Evolutionary conservation across 192 early-diverging fungal genomes (phyloP).

Genomic region (Coemansia sp.): DNA sequence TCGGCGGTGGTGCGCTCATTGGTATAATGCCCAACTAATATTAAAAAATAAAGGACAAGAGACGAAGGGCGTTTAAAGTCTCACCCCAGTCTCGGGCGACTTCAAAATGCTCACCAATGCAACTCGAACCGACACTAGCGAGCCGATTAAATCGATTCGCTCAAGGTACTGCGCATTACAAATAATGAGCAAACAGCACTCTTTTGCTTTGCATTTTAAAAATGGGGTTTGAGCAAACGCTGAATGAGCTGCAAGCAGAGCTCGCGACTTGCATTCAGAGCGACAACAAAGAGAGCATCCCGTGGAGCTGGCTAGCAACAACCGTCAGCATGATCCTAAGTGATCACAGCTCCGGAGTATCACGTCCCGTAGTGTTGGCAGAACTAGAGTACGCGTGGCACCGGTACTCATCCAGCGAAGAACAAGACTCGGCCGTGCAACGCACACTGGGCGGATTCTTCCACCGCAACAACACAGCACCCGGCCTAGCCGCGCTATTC

Average conservation of each 20-base stretch:
- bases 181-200: not conserved
- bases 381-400: slow-evolving; percentile 45
- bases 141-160: too few relatives aligned
- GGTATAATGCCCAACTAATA: not conserved
- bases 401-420: slow-evolving; percentile 16
- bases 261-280: slow-evolving; percentile 16
- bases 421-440: slow-evolving; percentile 12
- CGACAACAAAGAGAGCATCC: slow-evolving; percentile 15
- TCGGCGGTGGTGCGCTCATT: slow-evolving; percentile 38
- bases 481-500: slow-evolving; percentile 19
- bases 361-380: slow-evolving; percentile 37
- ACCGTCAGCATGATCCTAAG: slow-evolving; percentile 4
- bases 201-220: not conserved
- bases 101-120: too few relatives aligned
- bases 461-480: slow-evolving; percentile 10
- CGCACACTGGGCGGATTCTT: slow-evolving; percentile 34
- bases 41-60: not conserved
- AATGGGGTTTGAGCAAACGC: slow-evolving; percentile 34
- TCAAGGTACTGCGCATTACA: too few relatives aligned
- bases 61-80: too few relatives aligned
- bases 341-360: slow-evolving; percentile 32
- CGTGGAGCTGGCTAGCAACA: slow-evolving; percentile 40
- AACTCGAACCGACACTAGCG: too few relatives aligned
- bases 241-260: slow-evolving; percentile 19
- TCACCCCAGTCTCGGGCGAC: too few relatives aligned